phyloP scores from a whole-genome alignment of 176 grass and related monocot species.

The Oryza coarctata region DNA sequence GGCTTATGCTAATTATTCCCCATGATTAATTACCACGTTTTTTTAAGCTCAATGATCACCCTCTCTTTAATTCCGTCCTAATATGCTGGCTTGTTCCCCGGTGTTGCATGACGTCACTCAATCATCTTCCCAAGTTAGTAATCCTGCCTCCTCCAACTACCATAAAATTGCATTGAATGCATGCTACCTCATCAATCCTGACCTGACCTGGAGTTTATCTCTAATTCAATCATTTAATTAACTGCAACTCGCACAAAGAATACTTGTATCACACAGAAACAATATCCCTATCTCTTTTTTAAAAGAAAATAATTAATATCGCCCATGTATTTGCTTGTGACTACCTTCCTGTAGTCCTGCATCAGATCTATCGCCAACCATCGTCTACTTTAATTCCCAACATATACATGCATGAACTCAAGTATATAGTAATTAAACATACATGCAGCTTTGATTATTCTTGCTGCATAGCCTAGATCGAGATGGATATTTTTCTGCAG shows the following conservation, averaged over 20 bases:
- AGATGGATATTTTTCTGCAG: neutral
- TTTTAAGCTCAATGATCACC: neutral
- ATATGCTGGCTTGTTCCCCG: neutral
- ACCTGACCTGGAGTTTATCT: neutral
- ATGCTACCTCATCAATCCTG: neutral
- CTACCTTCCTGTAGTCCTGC: constrained; percentile 20
- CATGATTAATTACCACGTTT: constrained; percentile 31
- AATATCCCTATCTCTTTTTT: neutral
- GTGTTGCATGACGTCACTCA: constrained; percentile 13
- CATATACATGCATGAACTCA: neutral
- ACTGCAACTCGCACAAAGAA: neutral
- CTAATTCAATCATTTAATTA: neutral
- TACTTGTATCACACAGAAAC: neutral
- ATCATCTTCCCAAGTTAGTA: constrained; percentile 8
- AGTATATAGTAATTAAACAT: neutral
- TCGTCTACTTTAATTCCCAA: constrained; percentile 26
- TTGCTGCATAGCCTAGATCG: neutral
- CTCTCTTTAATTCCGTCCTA: neutral
- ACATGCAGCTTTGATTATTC: neutral
- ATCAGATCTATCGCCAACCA: constrained; percentile 22
- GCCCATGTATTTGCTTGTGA: neutral
- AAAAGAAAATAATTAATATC: neutral
- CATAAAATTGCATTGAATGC: constrained; percentile 6
- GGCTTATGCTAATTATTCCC: neutral
- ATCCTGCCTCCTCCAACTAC: neutral